Conservation (phyloP, 2,329 filamentous ascomycete species). For the Lasiodiplodia theobromae region DNA sequence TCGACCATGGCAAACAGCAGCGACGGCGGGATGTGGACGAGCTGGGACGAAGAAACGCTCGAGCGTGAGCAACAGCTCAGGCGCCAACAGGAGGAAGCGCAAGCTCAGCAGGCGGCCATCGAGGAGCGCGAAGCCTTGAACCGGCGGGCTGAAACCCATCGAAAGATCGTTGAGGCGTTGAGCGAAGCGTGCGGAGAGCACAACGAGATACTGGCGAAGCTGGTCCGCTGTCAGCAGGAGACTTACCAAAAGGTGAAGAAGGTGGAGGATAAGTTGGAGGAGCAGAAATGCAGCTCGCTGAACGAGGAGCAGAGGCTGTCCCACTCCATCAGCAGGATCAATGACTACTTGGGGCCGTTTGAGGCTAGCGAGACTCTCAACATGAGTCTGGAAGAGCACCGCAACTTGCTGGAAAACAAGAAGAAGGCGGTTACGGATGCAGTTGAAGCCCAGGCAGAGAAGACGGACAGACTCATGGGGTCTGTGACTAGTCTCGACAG, state of each 20-base stretch:
- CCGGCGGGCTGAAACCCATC: not conserved
- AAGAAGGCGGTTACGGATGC: not conserved
- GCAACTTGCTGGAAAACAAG: not conserved
- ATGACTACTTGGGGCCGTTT: too few relatives aligned
- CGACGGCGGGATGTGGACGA: not conserved
- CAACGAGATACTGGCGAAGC: not conserved
- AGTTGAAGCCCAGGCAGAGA: not conserved
- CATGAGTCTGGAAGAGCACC: too few relatives aligned
- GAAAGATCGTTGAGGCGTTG: not conserved
- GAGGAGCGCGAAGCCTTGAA: not conserved
- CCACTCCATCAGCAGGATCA: too few relatives aligned
- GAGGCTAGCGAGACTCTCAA: not conserved
- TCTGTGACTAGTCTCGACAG: not conserved
- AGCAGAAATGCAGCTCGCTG: not conserved
- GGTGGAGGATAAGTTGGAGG: not conserved
- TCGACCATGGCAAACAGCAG: not conserved
- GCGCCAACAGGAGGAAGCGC: too few relatives aligned
- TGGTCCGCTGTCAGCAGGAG: not conserved
- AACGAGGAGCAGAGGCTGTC: too few relatives aligned
- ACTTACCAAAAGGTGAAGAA: not conserved
- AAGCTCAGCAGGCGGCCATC: too few relatives aligned
- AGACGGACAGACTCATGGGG: not conserved
- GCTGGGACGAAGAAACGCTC: not conserved
- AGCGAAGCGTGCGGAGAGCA: not conserved
- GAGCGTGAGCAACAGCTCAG: not conserved